Evolutionary conservation across 352 stramenopile genomes (phyloP).

Genomic region (Blastocystis sp.): DNA sequence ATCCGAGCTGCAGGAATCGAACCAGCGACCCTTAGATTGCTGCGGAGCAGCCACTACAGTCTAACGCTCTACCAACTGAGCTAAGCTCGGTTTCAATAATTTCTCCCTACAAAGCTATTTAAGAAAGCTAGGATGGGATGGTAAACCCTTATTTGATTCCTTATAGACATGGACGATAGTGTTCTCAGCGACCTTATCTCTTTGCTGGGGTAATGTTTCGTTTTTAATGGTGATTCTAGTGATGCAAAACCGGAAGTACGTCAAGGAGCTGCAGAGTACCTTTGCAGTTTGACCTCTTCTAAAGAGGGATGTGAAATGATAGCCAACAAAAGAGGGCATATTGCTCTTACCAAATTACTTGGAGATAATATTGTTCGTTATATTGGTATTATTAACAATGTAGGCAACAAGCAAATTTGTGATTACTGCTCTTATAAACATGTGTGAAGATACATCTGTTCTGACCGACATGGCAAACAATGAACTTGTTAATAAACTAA

Average conservation of each 20-base stretch:
- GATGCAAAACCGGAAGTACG: slow-evolving; percentile 15
- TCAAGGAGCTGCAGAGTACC: slow-evolving; percentile 21
- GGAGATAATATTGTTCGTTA: not conserved
- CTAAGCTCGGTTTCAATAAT: slow-evolving; percentile 13
- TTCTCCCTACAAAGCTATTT: not conserved
- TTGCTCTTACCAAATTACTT: slow-evolving; percentile 21
- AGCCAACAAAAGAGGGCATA: not conserved
- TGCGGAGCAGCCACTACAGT: slow-evolving; percentile 54
- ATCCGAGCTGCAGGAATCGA: slow-evolving; percentile 37
- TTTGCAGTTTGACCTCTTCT: slow-evolving; percentile 13
- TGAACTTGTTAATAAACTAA: slow-evolving; percentile 44
- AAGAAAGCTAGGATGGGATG: not conserved
- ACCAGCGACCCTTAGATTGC: slow-evolving; percentile 45
- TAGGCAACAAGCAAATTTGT: slow-evolving; percentile 36
- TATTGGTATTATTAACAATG: not conserved
- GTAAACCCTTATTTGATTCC: not conserved
- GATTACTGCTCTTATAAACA: slow-evolving; percentile 42
- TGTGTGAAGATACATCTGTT: slow-evolving; percentile 18
- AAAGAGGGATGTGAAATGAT: slow-evolving; percentile 38
- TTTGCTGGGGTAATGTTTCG: not conserved
- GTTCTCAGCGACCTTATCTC: slow-evolving; percentile 6
- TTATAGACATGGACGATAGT: not conserved
- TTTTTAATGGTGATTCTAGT: not conserved
- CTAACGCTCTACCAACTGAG: slow-evolving; percentile 57
- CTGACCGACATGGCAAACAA: slow-evolving; percentile 29